phyloP scores from a whole-genome alignment of 148 eudicot species.

The Linanthus parryae region DNA sequence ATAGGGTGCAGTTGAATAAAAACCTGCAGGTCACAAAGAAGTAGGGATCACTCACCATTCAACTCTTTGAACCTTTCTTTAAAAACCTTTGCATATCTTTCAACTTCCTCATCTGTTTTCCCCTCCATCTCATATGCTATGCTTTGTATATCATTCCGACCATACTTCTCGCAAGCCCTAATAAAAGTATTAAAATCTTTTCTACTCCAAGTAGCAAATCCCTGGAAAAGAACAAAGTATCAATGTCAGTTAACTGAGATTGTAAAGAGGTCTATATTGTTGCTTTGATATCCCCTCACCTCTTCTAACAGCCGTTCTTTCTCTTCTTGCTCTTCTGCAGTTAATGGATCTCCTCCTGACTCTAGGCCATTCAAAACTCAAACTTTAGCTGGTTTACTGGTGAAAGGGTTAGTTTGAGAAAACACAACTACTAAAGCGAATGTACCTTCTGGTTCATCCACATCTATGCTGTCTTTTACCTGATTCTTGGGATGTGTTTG shows the following conservation, averaged over 20 bases:
- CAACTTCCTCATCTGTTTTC: conserved; percentile 77
- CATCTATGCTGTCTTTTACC: conserved; percentile 86
- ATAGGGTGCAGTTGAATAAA: too few species aligned
- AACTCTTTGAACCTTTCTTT: conserved; percentile 90
- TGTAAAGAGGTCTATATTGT: too few species aligned
- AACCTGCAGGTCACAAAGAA: too few species aligned
- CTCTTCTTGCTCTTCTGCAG: conserved; percentile 96
- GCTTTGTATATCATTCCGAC: conserved; percentile 63
- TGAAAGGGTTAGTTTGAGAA: conserved; percentile 1
- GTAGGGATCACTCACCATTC: conserved; percentile 65
- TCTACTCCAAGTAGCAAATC: conserved; percentile 86
- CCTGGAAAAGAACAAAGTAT: too few species aligned
- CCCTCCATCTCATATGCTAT: conserved; percentile 96
- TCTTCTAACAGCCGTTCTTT: conserved; percentile 84
- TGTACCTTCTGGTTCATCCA: conserved; percentile 92
- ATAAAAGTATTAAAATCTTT: conserved; percentile 88
- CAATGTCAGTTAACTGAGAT: too few species aligned
- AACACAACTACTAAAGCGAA: neutral
- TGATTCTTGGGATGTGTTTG: conserved; percentile 82
- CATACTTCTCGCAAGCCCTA: conserved; percentile 91
- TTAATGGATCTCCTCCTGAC: conserved; percentile 79
- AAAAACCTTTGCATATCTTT: conserved; percentile 88
- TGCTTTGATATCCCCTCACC: conserved; percentile 33
- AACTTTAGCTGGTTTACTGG: neutral
- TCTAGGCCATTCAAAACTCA: conserved; percentile 49